Evolutionary conservation across 257 asterid species (phyloP).

Genomic region (Nicotiana knightiana): DNA sequence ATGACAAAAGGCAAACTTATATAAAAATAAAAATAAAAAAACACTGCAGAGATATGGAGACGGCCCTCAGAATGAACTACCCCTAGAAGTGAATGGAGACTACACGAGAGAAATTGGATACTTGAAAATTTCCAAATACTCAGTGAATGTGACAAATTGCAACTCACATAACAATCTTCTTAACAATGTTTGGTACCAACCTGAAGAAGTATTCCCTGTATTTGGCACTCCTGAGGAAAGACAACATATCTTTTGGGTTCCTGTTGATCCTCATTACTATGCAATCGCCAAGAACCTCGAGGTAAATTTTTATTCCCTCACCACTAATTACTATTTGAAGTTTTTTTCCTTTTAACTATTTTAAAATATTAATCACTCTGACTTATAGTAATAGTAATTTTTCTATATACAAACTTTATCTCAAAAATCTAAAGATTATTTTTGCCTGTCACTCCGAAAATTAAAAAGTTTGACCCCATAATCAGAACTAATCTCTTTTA

Average conservation of each 20-base stretch:
- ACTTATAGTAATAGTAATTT: too few relatives aligned
- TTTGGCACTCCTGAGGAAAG: slow-evolving; percentile 47
- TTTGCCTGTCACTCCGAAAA: too few relatives aligned
- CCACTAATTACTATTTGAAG: too few relatives aligned
- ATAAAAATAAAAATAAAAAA: background rate
- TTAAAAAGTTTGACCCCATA: too few relatives aligned
- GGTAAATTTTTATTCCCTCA: slow-evolving; percentile 16
- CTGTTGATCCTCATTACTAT: slow-evolving; percentile 29
- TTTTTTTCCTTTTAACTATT: too few relatives aligned
- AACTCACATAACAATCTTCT: slow-evolving; percentile 27
- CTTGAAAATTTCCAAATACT: slow-evolving; percentile 25
- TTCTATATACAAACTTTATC: too few relatives aligned
- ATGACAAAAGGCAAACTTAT: background rate
- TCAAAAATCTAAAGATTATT: too few relatives aligned
- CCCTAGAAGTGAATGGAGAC: slow-evolving; percentile 52
- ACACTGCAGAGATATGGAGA: slow-evolving; percentile 45
- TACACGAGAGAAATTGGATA: slow-evolving; percentile 39
- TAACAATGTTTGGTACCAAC: slow-evolving; percentile 53
- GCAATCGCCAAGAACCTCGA: slow-evolving; percentile 15
- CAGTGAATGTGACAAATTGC: slow-evolving; percentile 8
- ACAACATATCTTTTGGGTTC: slow-evolving; percentile 48
- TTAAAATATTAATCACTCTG: too few relatives aligned
- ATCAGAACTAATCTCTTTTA: too few relatives aligned
- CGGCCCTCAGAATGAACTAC: slow-evolving; percentile 36
- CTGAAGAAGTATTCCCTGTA: slow-evolving; percentile 48